Evolutionary conservation across 352 stramenopile genomes (phyloP), one percentile per base, ranked within the genome.

Genomic region (Globisporangium canariense): DNA sequence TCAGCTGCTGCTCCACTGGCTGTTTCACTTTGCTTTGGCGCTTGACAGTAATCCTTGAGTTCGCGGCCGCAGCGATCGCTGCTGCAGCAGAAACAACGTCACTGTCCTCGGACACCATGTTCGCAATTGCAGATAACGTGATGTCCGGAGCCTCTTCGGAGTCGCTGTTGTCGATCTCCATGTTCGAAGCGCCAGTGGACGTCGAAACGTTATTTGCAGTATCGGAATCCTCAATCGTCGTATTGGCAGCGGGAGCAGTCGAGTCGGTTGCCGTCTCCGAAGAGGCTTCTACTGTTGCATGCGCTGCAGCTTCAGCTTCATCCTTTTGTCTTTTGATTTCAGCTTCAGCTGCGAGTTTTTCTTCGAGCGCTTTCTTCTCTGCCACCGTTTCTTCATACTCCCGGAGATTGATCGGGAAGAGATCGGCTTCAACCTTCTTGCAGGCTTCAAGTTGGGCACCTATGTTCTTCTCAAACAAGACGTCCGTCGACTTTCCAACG

Each of bases 81-180:
- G 78, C 71, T 34, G 78, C 73, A 10, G 76, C 74, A 49, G 78
- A 60, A n/a, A 85, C 76, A 8, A 89, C 81, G 55, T 90, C 83
- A 30, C 69, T 90, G 69, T 95, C 86, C 66, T 93, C 86, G 16
- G 73, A 85, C 30, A 91, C 85, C 85, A 95, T 95, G 61, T 93
- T 89, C n/a, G 86, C 86, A 58, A 93, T 93, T 16, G 83, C 83
- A 6, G 83, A 91, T 11, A 93, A 68, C 18, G 83, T 91, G 52
- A 95, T 87, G 65, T 90, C 84, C 0, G 83, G 71, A 45, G 82
- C 75, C 13, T 93, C 86, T 52, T 94, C 86, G 7, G 76, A 82
- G 46, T 94, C 86, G 60, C 86, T 94, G 57, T 85, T 88, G 57
- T 94, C 86, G 14, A 94, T 74, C 45, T 94, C 86, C 86, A 94